phyloP scores from a whole-genome alignment of 192 early-diverging fungal genomes.

The Linnemannia hyalina region DNA sequence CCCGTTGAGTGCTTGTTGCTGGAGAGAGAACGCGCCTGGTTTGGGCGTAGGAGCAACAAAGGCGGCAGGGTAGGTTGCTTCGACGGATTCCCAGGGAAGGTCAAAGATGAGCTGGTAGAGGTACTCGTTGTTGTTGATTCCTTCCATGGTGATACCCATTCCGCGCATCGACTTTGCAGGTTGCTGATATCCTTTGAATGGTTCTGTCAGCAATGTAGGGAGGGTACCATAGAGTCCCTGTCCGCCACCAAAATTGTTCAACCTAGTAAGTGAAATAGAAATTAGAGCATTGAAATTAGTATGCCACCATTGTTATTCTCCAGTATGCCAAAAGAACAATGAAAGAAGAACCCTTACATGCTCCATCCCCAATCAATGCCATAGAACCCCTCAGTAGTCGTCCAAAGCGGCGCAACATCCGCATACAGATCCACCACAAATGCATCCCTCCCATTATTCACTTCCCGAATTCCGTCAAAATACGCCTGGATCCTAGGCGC shows the following conservation, averaged over 20 bases:
- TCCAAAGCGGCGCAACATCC: slow-evolving; percentile 42
- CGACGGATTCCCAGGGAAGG: slow-evolving; percentile 45
- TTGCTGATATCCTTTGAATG: slow-evolving; percentile 31
- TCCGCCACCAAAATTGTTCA: slow-evolving; percentile 53
- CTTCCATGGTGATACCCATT: slow-evolving; percentile 54
- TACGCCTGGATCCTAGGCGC: slow-evolving; percentile 26
- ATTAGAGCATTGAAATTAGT: neutral
- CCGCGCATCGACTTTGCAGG: slow-evolving; percentile 38
- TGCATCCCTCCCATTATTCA: slow-evolving; percentile 33
- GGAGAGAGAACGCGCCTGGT: slow-evolving; percentile 1
- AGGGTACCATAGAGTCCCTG: slow-evolving; percentile 50
- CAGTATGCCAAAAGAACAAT: neutral
- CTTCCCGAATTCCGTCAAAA: slow-evolving; percentile 47
- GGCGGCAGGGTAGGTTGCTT: slow-evolving; percentile 12
- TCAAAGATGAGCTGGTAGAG: slow-evolving; percentile 48
- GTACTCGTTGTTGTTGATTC: slow-evolving; percentile 57
- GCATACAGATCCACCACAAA: slow-evolving; percentile 51
- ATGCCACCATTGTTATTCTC: neutral
- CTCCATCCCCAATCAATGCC: slow-evolving; percentile 57
- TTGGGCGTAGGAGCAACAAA: neutral
- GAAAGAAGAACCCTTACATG: slow-evolving; percentile 17
- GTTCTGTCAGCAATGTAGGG: slow-evolving; percentile 39
- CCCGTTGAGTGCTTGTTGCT: slow-evolving; percentile 7
- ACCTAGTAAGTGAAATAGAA: neutral
- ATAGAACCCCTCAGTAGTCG: slow-evolving; percentile 36